Evolutionary conservation across 1,284 basidiomycete species (phyloP), one percentile per base, ranked within the genome.

Genomic region (Wallemia ichthyophaga): DNA sequence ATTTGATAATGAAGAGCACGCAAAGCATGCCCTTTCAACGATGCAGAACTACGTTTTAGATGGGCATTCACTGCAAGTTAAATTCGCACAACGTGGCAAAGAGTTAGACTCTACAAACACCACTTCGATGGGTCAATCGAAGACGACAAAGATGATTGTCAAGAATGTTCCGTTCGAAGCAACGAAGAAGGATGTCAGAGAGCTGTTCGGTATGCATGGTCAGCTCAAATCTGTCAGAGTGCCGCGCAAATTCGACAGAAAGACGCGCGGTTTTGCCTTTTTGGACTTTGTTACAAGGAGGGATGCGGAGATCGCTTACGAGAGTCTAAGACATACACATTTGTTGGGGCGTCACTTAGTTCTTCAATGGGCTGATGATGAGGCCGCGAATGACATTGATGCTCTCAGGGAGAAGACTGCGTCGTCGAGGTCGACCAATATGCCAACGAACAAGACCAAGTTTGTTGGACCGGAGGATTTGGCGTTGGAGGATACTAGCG

Each of bases 141-240:
- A 75, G 64, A 80, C 81, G 62, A 84, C 85, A 62, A 89, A 91
- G 76, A 80, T 96, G 74, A 78, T 96, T 57, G 85, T 96, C 65
- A 98, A 96, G 77, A 98, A 98, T 67, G 75, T 96, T 62, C 89
- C 92, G 23, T 98, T 98, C 72, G 92, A 98, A 71, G 85, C 83
- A 57, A 85, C 82, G 54, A 88, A 86, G 74, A 87, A 85, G 72
- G 92, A 98, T 64, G 76, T 98, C 23, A 76, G 83, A 59, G 82
- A 85, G 62, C 71, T 96, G 26, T 91, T 94, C 69, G 76, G 81
- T 83, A 77, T 85, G 0, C 86, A 95, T 65, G 91, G 89, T 0
- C 81, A 85, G 63, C 78, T 96, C 69, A 92, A 92, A 71, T 85
- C 87, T 7, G 80, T 89, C 9, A 81, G 91, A 27, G 69, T 92